Percentiles rank a stretch among this genome's conserved stretches.
These are phyloP conservation scores for Xylariaceae sp. DNA, from an alignment of 2,329 filamentous ascomycete genomes.

Conservation along the genomic window DNA sequence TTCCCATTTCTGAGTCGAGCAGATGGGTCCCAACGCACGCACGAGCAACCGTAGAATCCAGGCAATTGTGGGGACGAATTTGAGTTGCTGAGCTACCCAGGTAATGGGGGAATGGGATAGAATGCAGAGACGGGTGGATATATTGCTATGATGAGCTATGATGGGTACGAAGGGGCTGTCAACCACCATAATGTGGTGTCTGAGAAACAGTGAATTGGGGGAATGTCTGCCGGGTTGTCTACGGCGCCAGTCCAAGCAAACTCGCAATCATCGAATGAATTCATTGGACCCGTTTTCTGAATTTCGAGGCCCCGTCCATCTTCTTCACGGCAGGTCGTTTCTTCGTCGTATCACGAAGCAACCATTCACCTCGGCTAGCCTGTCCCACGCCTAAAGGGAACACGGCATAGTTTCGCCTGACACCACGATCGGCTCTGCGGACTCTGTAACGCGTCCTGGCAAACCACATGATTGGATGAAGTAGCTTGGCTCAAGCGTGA, in stretches of 20 bases:
- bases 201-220: neutral
- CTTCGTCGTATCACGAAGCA: neutral
- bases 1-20: neutral
- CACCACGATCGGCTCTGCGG: too few relatives aligned
- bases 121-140: neutral
- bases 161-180: slow-evolving; percentile 1
- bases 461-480: too few relatives aligned
- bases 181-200: neutral
- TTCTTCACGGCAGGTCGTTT: neutral
- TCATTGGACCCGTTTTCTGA: slow-evolving; percentile 1
- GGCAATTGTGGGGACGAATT: slow-evolving; percentile 1
- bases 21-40: slow-evolving; percentile 1
- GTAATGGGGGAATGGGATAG: neutral
- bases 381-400: neutral
- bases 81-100: neutral
- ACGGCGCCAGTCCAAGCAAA: slow-evolving; percentile 1
- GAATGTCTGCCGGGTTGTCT: neutral
- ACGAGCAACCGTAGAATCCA: slow-evolving; percentile 11
- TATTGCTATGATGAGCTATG: neutral
- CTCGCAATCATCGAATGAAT: neutral
- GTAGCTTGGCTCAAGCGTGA: too few relatives aligned
- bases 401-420: too few relatives aligned
- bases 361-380: neutral
- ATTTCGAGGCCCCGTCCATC: neutral
- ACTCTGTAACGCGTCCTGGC: too few relatives aligned